These are phyloP conservation scores for Panaeolus papilionaceus DNA, from an alignment of 768 basidiomycete genomes.

Conservation along the genomic window DNA sequence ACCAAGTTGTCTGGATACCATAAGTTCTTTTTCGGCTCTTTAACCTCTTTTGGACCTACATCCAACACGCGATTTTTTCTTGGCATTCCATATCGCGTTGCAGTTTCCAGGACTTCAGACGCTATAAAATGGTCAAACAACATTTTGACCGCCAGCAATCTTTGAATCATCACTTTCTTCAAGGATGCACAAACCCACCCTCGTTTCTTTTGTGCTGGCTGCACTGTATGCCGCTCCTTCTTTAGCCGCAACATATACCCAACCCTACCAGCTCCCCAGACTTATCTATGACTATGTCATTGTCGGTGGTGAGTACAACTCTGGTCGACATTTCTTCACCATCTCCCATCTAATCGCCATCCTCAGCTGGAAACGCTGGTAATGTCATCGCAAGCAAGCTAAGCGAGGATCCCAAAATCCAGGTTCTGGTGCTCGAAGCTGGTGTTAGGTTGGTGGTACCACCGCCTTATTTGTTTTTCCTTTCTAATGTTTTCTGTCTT, in stretches of 20 bases:
- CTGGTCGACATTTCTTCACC: no score
- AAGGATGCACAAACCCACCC: conserved; percentile 8
- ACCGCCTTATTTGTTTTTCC: no score
- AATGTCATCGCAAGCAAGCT: conserved; percentile 61
- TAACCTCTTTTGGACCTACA: background rate
- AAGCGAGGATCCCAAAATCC: conserved; percentile 52
- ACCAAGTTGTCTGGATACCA: conserved; percentile 12
- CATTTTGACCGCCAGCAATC: background rate
- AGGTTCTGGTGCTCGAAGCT: conserved; percentile 60
- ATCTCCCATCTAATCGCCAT: background rate
- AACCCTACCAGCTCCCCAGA: conserved; percentile 23
- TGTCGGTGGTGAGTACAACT: conserved; percentile 24
- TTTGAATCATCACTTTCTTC: background rate
- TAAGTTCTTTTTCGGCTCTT: conserved; percentile 3
- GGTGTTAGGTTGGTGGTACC: conserved; percentile 52
- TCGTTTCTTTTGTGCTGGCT: conserved; percentile 16
- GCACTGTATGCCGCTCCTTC: conserved; percentile 17
- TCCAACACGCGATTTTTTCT: background rate
- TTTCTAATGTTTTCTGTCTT: background rate
- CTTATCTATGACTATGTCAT: conserved; percentile 25
- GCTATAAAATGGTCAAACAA: background rate
- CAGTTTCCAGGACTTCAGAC: background rate
- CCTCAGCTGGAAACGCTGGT: conserved; percentile 56
- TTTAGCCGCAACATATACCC: conserved; percentile 20
- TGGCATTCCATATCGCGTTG: background rate